Base-by-base conservation (phyloP, 2,329 filamentous ascomycete genomes). In the Nannizziopsis barbatae region DNA sequence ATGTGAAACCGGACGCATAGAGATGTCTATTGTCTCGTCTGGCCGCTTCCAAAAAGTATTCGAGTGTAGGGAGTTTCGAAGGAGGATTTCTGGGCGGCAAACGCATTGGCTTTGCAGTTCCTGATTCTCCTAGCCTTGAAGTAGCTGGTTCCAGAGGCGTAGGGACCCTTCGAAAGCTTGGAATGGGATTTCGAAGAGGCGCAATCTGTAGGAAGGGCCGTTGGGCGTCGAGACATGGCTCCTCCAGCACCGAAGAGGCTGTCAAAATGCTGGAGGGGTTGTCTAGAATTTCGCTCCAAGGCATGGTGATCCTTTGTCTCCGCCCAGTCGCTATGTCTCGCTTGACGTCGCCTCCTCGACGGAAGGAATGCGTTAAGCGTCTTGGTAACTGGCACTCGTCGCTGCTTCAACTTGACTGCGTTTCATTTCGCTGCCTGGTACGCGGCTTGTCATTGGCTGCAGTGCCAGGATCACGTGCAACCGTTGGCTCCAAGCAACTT, bases 121-220 rank as follows among this genome's bases (percentile, higher is more conserved):
- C 52, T 12, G 61, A 48, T 12, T 68, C 61, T 17, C 61, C 58
- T 17, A 60, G 56, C 4, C 58, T 59, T 35, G 58, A 63, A 22
- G 68, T 64, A 54, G 64, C 67, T 8, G 70, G 70, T 53, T 73
- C 71, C 42, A 73, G 62, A 17, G 69, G 68, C 14, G 64, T 64
- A n/a, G 69, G 68, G 33, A 62, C 58, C 46, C 64, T 68, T 51
- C 67, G 60, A 33, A 60, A 61, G 33, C 65, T 65, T 11, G 67
- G 67, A 15, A 66, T 63, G 10, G 69, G 70, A 53, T 71, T 66
- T 30, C 70, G 70, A 17, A 74, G 62, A 45, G 71, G 71, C 52
- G 71, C 65, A 43, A 74, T 73, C 50, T 65, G 68, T 44, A 73
- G 59, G 52, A 65, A 59, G 31, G 62, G 65, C 9, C 66, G 62